Conservation (phyloP, 345 rosid species). For the Diplotaxis tenuifolia region DNA sequence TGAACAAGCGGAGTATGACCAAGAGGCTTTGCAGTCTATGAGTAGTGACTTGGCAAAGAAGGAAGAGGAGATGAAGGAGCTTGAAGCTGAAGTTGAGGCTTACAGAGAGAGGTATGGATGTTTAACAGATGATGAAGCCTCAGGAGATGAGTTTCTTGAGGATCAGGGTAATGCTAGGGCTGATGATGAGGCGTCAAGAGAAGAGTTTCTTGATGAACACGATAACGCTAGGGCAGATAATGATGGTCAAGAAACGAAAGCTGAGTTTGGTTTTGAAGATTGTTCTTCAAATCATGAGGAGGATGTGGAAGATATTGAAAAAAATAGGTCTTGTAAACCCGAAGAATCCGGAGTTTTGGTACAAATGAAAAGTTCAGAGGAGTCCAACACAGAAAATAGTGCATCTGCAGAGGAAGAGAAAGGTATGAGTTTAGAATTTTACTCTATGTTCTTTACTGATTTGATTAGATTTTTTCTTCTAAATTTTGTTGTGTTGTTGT, state of each 20-base stretch:
- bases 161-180: constrained; percentile 12
- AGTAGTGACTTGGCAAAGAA: constrained; percentile 50
- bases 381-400: neutral
- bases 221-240: constrained; percentile 17
- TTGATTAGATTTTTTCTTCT: neutral
- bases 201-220: constrained; percentile 9
- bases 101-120: constrained; percentile 57
- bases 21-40: constrained; percentile 73
- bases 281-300: constrained; percentile 30
- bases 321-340: constrained; percentile 1
- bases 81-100: constrained; percentile 67
- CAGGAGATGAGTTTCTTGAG: constrained; percentile 20
- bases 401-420: neutral
- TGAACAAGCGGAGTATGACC: constrained; percentile 89
- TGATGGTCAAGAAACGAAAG: constrained; percentile 31
- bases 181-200: constrained; percentile 25
- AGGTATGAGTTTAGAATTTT: neutral
- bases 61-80: constrained; percentile 57
- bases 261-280: constrained; percentile 16
- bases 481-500: neutral
- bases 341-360: constrained; percentile 1
- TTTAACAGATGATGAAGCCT: constrained; percentile 33
- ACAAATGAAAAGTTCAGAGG: neutral
- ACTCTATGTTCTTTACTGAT: neutral
- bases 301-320: constrained; percentile 17